phyloP scores from a whole-genome alignment of 495 filamentous ascomycete genomes.

The Polyplosphaeria fusca region DNA sequence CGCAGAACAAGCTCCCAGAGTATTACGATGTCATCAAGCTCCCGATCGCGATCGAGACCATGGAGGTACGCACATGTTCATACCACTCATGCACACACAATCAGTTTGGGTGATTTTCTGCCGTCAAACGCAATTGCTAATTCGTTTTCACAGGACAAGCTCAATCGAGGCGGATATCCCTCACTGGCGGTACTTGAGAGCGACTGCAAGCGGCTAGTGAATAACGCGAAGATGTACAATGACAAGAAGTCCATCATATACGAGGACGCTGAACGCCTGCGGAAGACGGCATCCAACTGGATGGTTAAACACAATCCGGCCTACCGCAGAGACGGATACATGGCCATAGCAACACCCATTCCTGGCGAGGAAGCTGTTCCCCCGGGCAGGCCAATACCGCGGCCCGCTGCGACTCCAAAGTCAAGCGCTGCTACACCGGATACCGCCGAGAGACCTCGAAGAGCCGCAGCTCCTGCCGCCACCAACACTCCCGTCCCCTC shows the following conservation, averaged over 20 bases:
- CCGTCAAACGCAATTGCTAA: too few species aligned
- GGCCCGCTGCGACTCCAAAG: not conserved
- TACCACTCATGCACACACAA: not conserved
- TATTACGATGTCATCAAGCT: conserved; percentile 71
- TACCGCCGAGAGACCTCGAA: conserved; percentile 21
- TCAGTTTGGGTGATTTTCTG: too few species aligned
- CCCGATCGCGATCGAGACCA: conserved; percentile 71
- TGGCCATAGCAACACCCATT: conserved; percentile 61
- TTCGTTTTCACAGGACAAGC: conserved; percentile 48
- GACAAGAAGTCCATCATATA: conserved; percentile 61
- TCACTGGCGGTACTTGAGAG: conserved; percentile 63
- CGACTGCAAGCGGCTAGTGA: conserved; percentile 73
- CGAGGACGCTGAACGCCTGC: conserved; percentile 70
- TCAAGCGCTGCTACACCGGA: conserved; percentile 9
- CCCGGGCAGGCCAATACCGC: conserved; percentile 9
- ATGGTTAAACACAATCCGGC: conserved; percentile 75
- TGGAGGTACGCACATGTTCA: conserved; percentile 50
- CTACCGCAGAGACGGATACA: conserved; percentile 60
- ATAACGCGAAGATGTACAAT: conserved; percentile 72
- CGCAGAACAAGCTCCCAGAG: conserved; percentile 55
- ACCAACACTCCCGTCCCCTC: conserved; percentile 10
- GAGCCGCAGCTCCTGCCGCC: conserved; percentile 22
- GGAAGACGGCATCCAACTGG: conserved; percentile 69
- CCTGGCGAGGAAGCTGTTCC: conserved; percentile 41
- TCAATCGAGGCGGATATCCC: conserved; percentile 59